Conservation (phyloP, 192 early-diverging fungal species). For the Backusella westeae region DNA sequence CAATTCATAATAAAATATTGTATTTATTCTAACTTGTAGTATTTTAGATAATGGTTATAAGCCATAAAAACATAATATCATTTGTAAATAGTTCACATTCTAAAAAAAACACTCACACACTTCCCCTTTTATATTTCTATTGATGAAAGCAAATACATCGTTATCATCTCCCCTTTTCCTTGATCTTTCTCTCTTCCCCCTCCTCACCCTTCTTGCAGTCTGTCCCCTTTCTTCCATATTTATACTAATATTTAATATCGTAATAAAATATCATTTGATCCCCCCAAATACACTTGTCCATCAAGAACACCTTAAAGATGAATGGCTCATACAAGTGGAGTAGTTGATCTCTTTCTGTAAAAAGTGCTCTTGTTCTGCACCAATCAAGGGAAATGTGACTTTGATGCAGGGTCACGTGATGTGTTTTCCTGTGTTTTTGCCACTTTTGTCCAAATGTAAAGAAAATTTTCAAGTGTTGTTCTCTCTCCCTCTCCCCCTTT, state of each 20-base stretch:
- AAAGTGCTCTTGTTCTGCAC: not conserved
- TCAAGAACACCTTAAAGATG: too few relatives aligned
- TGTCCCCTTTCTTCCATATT: too few relatives aligned
- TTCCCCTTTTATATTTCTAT: not conserved
- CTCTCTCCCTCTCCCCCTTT: not conserved
- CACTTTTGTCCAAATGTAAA: not conserved
- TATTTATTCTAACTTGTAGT: too few relatives aligned
- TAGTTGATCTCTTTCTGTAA: too few relatives aligned
- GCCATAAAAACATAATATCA: not conserved
- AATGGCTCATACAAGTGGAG: too few relatives aligned
- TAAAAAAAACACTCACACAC: not conserved
- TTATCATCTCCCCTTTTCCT: not conserved
- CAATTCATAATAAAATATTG: too few relatives aligned
- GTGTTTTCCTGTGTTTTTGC: not conserved
- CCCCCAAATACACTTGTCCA: not conserved
- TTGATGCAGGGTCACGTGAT: not conserved
- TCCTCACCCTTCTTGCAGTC: too few relatives aligned
- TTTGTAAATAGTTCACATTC: not conserved
- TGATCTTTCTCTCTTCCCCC: not conserved
- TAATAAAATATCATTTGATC: too few relatives aligned
- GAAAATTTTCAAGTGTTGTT: not conserved
- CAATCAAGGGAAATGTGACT: not conserved
- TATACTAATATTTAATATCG: too few relatives aligned
- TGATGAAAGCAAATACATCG: not conserved
- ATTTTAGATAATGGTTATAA: too few relatives aligned